Base-by-base conservation (phyloP, 352 stramenopile species). In the Pythium dissimile region DNA sequence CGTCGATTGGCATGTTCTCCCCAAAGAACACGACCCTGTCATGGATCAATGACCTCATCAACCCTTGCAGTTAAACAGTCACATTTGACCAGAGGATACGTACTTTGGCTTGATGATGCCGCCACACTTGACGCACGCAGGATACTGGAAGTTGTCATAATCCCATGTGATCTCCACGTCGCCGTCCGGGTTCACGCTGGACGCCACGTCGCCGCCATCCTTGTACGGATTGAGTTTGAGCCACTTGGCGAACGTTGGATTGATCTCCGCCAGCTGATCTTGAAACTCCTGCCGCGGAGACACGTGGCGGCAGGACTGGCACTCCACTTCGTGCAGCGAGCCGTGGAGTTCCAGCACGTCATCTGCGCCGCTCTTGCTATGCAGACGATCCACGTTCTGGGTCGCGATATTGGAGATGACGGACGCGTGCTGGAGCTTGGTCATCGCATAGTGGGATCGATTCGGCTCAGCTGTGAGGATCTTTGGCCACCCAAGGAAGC, bases 301-400 rank as follows among this genome's bases (percentile, higher is more conserved):
- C 21, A 89, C 49, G 52, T 64, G 44, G 62, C 85, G 78, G 81
- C 98, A 77, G 21, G 55, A 74, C 62, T 83, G 78, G 43, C 80
- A 92, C 48, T 88, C 60, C n/a, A 98, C 82, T 51, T 95, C 77
- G 51, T 98, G 73, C 49, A 92, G 83, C 42, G 82, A 85, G 3
- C 97, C 97, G 67, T 99, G 96, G 35, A 99, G 79, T 69, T 98
- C 92, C 7, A 98, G 74, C 21, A 98, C 91, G 35, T 93, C 76
- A 21, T 69, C 56, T 6, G 83, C 86, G 9, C 95, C 97, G 23
- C 89, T 96, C 60, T 88, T 90, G 12, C 84, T 73, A 75, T 99
- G 97, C 47, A 99, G 73, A 0, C 76, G 73, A 69, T 99, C 97
- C n/a, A 99, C 96, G 67, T 99, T 99, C 73, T 99, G 97, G 12